Conservation (phyloP, 495 filamentous ascomycete species). For the Penicillium taxi region DNA sequence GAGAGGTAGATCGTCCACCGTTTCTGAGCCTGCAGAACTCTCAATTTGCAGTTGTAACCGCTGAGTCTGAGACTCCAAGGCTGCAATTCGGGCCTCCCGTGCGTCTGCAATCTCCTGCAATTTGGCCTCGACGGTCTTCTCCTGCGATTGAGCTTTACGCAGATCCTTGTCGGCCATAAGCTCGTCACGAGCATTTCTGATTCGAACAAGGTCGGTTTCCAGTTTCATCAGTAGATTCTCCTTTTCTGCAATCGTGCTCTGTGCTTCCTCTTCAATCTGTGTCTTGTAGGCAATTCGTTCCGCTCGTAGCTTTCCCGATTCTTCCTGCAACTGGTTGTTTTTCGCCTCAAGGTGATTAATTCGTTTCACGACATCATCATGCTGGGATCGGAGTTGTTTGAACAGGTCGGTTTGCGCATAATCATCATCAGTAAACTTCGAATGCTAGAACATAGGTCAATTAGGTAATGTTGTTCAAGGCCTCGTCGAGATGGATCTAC, state of each 20-base stretch:
- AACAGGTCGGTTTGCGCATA: conserved; percentile 88
- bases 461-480: neutral
- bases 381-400: conserved; percentile 79
- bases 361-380: conserved; percentile 85
- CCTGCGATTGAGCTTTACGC: conserved; percentile 72
- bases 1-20: conserved; percentile 37
- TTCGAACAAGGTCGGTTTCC: conserved; percentile 77
- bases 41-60: conserved; percentile 52
- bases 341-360: conserved; percentile 87
- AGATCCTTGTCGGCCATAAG: conserved; percentile 72
- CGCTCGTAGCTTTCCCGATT: conserved; percentile 72
- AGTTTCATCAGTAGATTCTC: conserved; percentile 72
- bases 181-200: conserved; percentile 76
- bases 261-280: conserved; percentile 69
- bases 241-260: conserved; percentile 59
- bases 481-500: no score
- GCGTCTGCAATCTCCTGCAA: conserved; percentile 71
- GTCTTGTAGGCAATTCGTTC: conserved; percentile 77
- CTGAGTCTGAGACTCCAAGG: conserved; percentile 74
- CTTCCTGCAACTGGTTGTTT: conserved; percentile 76
- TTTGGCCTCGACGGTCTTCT: conserved; percentile 57
- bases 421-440: conserved; percentile 80
- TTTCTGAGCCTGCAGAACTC: conserved; percentile 32
- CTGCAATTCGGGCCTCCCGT: conserved; percentile 62
- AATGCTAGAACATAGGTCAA: conserved; percentile 33